Conservation (phyloP, 2,329 filamentous ascomycete genomes). For the Epichloe aotearoae region DNA sequence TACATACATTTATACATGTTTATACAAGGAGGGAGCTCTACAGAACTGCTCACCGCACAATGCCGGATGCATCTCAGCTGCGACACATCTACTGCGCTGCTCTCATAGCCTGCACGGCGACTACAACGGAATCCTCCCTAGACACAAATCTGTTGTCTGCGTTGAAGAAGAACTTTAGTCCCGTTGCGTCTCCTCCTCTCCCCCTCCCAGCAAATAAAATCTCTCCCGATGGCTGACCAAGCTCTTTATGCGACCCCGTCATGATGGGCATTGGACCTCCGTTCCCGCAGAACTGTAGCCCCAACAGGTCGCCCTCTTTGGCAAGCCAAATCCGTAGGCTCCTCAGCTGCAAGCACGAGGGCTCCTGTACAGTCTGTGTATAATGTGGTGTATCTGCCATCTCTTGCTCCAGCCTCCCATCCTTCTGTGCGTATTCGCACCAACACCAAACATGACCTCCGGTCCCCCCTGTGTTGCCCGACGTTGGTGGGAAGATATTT, state of each 20-base stretch:
- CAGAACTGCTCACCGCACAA: too few relatives aligned
- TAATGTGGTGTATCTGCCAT: background rate
- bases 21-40: too few relatives aligned
- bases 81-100: too few relatives aligned
- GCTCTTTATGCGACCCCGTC: background rate
- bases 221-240: background rate
- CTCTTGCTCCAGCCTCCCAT: background rate
- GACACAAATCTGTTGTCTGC: background rate
- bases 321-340: background rate
- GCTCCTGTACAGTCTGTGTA: background rate
- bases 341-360: background rate
- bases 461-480: background rate
- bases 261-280: background rate
- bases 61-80: too few relatives aligned
- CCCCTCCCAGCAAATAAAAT: background rate
- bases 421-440: background rate
- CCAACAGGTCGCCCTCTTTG: background rate
- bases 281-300: background rate
- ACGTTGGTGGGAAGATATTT: background rate
- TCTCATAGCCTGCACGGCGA: background rate
- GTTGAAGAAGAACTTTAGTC: background rate
- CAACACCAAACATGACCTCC: background rate
- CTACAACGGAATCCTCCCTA: background rate
- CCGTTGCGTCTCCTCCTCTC: background rate
- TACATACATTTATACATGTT: too few relatives aligned